Evolutionary conservation across 306 rosid species (phyloP).

Genomic region (Medicago lupulina): DNA sequence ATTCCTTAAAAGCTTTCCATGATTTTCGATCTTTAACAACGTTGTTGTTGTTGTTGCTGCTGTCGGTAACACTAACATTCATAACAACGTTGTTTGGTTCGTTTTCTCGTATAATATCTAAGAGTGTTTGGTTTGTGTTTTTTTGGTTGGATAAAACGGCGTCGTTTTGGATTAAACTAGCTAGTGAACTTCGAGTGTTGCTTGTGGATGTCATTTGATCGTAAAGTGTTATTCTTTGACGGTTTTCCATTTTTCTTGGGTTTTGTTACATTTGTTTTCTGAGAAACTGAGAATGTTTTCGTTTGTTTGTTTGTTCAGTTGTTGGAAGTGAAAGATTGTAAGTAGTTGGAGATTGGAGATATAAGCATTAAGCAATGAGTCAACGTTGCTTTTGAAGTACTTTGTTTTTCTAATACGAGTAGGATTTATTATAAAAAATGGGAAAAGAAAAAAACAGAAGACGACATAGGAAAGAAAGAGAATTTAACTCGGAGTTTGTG

Average conservation of each 20-base stretch:
- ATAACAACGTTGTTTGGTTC: constrained; percentile 4
- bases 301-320: not conserved
- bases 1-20: constrained; percentile 72
- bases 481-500: constrained; percentile 7
- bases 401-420: constrained; percentile 26
- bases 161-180: constrained; percentile 62
- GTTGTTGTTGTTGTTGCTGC: too few relatives aligned
- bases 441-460: not conserved
- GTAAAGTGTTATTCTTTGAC: constrained; percentile 72
- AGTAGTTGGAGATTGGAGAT: constrained; percentile 16
- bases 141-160: constrained; percentile 42
- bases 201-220: constrained; percentile 67
- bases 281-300: not conserved
- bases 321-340: not conserved
- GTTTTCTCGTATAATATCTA: constrained; percentile 66
- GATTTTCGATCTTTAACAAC: constrained; percentile 51
- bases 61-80: not conserved
- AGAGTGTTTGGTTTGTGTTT: constrained; percentile 58
- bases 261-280: constrained; percentile 1
- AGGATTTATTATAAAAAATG: not conserved
- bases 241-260: constrained; percentile 55
- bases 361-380: constrained; percentile 31
- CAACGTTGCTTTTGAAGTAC: constrained; percentile 44
- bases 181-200: constrained; percentile 54
- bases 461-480: not conserved